Evolutionary conservation across 148 eudicot species (phyloP).

Genomic region (Agrostemma githago): DNA sequence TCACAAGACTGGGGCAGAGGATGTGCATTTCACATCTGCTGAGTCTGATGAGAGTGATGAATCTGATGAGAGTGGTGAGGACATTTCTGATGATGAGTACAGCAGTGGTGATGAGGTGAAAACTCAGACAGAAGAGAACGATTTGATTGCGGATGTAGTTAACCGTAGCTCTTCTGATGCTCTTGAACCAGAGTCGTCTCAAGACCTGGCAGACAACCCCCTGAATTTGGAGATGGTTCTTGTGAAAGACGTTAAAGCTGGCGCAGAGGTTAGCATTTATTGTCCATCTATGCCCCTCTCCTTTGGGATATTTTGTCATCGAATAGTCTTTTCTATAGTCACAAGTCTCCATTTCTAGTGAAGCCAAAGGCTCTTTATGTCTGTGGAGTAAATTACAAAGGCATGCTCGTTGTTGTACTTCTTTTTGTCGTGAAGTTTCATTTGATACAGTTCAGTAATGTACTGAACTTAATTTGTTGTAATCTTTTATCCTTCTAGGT

Average conservation of each 20-base stretch:
- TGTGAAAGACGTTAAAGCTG: constrained; percentile 73
- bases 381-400: neutral
- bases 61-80: constrained; percentile 35
- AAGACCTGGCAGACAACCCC: constrained; percentile 37
- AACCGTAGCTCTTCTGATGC: constrained; percentile 19
- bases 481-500: constrained; percentile 44
- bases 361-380: neutral
- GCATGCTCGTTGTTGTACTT: too few relatives aligned
- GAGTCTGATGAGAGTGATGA: constrained; percentile 38
- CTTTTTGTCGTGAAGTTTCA: too few relatives aligned
- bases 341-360: neutral
- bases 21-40: constrained; percentile 70
- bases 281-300: neutral
- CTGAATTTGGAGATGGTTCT: constrained; percentile 68
- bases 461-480: neutral
- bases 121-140: constrained; percentile 25
- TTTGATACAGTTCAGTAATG: neutral
- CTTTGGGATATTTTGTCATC: too few relatives aligned
- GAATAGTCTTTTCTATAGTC: too few relatives aligned
- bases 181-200: constrained; percentile 24
- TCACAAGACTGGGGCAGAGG: constrained; percentile 96
- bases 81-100: constrained; percentile 24
- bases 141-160: neutral
- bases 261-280: constrained; percentile 53
- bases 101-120: constrained; percentile 15